Percentiles rank a stretch among this genome's conserved stretches.
Conservation (phyloP, 176 grass and related monocot species). For the Oropetium thomaeum region DNA sequence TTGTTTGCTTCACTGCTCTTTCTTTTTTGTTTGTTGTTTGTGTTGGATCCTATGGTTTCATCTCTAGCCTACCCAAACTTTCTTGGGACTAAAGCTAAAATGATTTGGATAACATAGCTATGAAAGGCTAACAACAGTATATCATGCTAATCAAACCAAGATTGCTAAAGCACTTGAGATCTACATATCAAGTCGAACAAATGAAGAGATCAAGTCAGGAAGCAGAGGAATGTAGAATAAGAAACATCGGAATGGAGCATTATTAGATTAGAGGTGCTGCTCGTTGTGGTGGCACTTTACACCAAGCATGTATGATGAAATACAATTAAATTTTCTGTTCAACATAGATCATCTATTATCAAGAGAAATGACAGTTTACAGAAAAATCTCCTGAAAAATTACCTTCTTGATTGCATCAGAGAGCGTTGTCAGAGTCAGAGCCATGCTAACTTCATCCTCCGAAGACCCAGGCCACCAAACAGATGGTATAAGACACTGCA, state of each 20-base stretch:
- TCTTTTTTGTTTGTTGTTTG: no score
- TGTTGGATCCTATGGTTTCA: no score
- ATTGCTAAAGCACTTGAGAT: neutral
- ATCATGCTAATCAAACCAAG: neutral
- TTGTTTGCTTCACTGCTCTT: no score
- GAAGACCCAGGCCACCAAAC: constrained; percentile 86
- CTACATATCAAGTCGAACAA: neutral
- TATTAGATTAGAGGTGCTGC: neutral
- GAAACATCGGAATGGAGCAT: neutral
- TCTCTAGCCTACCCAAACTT: no score
- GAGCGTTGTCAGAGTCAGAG: constrained; percentile 54
- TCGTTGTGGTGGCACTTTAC: neutral
- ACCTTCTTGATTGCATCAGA: constrained; percentile 80
- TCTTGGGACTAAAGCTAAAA: neutral
- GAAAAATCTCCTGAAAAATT: neutral
- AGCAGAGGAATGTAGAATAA: neutral
- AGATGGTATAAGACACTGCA: constrained; percentile 75
- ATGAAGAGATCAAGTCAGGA: neutral
- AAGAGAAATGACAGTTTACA: constrained; percentile 8
- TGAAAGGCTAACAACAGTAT: neutral
- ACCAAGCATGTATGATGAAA: neutral
- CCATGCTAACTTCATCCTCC: constrained; percentile 75
- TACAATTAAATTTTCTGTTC: neutral
- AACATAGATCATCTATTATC: neutral
- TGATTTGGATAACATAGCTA: neutral